These are phyloP conservation scores for Niebla homalea DNA, from an alignment of 495 filamentous ascomycete genomes.

Conservation along the genomic window DNA sequence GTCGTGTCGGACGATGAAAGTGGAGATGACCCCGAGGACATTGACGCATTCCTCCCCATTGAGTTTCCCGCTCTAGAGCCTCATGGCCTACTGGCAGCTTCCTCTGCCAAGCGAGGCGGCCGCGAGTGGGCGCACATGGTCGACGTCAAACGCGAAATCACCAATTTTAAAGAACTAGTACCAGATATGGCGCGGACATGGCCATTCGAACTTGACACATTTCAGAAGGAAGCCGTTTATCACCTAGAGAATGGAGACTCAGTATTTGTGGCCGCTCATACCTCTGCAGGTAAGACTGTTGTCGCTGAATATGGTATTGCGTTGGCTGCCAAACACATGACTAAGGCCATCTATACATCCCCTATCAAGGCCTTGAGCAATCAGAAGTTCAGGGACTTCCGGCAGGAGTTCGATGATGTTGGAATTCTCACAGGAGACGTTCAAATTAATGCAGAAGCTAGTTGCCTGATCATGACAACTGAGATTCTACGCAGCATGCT, in stretches of 20 bases:
- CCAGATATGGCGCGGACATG: slow-evolving; percentile 92
- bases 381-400: slow-evolving; percentile 95
- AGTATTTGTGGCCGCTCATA: slow-evolving; percentile 97
- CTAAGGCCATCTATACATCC: slow-evolving; percentile 96
- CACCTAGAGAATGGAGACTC: slow-evolving; percentile 94
- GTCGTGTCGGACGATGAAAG: not conserved
- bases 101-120: slow-evolving; percentile 57
- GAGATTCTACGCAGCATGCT: slow-evolving; percentile 98
- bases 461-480: slow-evolving; percentile 98
- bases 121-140: slow-evolving; percentile 98
- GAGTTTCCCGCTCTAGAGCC: slow-evolving; percentile 90
- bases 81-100: slow-evolving; percentile 57
- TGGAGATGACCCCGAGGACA: slow-evolving; percentile 56
- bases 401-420: slow-evolving; percentile 79
- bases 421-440: slow-evolving; percentile 96
- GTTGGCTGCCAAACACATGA: slow-evolving; percentile 92
- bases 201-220: slow-evolving; percentile 95
- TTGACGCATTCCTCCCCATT: slow-evolving; percentile 78
- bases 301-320: slow-evolving; percentile 98
- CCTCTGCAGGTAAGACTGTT: slow-evolving; percentile 94
- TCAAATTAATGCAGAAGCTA: slow-evolving; percentile 94
- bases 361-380: slow-evolving; percentile 98
- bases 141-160: slow-evolving; percentile 77
- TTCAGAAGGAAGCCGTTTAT: slow-evolving; percentile 97
- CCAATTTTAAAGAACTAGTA: slow-evolving; percentile 84